Percentiles rank a stretch among this genome's conserved stretches.
Evolutionary conservation across 2,329 filamentous ascomycete genomes (phyloP).

Genomic region (Alternaria alternata): DNA sequence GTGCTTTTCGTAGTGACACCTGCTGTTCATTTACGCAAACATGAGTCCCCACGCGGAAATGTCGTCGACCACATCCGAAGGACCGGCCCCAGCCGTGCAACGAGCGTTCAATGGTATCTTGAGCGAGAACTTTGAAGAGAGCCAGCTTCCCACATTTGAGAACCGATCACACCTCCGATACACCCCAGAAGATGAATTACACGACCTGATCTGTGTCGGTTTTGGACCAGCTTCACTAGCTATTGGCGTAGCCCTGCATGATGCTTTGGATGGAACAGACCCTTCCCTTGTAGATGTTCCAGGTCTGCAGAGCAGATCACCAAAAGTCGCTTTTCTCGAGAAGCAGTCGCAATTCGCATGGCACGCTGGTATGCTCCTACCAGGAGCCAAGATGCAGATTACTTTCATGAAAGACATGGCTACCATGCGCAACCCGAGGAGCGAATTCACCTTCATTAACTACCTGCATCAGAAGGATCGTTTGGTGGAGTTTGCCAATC

Average conservation of each 20-base stretch:
- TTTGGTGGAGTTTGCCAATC: conserved; percentile 90
- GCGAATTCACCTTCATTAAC: conserved; percentile 94
- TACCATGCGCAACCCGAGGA: conserved; percentile 84
- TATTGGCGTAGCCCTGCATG: conserved; percentile 87
- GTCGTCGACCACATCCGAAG: conserved; percentile 25
- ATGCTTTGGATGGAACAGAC: conserved; percentile 62
- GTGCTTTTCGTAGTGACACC: background rate
- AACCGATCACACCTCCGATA: conserved; percentile 60
- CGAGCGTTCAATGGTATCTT: conserved; percentile 41
- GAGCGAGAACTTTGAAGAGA: conserved; percentile 37
- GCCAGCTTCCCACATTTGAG: conserved; percentile 35
- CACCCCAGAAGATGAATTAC: conserved; percentile 68
- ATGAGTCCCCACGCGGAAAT: conserved; percentile 50
- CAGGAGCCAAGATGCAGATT: conserved; percentile 96
- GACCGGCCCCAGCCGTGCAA: conserved; percentile 31
- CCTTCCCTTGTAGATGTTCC: conserved; percentile 42
- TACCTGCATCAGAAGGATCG: conserved; percentile 84
- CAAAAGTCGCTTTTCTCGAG: conserved; percentile 87
- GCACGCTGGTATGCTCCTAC: conserved; percentile 95
- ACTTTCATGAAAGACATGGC: conserved; percentile 97
- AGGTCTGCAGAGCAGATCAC: conserved; percentile 53
- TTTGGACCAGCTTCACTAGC: conserved; percentile 92
- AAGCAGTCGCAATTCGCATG: conserved; percentile 84
- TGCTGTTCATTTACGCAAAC: conserved; percentile 3
- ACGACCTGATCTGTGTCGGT: conserved; percentile 89